Base-by-base conservation (phyloP, 148 eudicot genomes). In the Cornus controversa region DNA sequence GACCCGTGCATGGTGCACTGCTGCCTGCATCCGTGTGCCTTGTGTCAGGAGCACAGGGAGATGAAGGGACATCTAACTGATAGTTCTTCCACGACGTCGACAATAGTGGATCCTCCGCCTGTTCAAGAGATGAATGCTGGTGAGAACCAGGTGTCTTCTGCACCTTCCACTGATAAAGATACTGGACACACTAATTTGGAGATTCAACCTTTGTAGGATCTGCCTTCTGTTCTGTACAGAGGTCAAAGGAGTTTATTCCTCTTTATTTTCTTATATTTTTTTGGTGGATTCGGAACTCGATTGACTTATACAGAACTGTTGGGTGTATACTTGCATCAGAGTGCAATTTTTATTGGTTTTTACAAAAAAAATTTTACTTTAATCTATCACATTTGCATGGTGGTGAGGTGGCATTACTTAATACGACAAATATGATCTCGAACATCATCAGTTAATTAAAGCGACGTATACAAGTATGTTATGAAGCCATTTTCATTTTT, bases 21-120 rank as follows among this genome's bases (percentile, higher is more conserved):
- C 34, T 91, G 90, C 75, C 65, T 93, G 84, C 98, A 93, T 74
- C 91, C 91, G 92, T 93, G 98, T 66, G 98, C 98, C 23, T 65
- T 90, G 23, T 93, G 98, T 79, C 98, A 93, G 64, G 98, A 93
- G 70, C 89, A 93, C 77, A 71, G 96, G 73, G 96, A 93, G 78
- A 89, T 89, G 89, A 87, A 72, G 76, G 79, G 79, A 18, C 90
- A 82, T 27, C 80, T 91, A 36, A 75, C 87, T 10, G 91, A 90
- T 25, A 72, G 72, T 29, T 63, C 62, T 27, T 29, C 74, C 14
- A 16, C 77, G 3, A 63, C 53, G 3, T 29, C 62, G 42, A 86
- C 92, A 5, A 69, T 84, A 18, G 76, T 80, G 45, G 75, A 86
- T 72, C 93, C 98, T 45, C 98, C 98, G 6, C 84, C 83, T 2